These are phyloP conservation scores for Cryptococcus floricola DNA, from an alignment of 1,284 basidiomycete species.

Conservation along the genomic window DNA sequence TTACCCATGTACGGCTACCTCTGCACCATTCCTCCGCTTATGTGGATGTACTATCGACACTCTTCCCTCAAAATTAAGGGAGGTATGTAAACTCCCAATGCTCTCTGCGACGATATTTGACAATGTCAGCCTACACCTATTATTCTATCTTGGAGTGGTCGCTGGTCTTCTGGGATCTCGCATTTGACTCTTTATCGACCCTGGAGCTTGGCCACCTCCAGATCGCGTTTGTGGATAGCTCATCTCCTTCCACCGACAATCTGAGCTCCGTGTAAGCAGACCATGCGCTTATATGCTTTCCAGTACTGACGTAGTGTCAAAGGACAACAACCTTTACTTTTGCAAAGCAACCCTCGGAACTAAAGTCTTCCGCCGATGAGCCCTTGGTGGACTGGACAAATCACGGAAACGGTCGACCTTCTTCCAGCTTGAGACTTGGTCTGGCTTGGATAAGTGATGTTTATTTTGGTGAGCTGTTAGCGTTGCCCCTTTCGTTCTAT, in stretches of 20 bases:
- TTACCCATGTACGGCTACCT: constrained; percentile 57
- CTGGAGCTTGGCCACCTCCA: constrained; percentile 57
- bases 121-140: constrained; percentile 65
- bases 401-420: background rate
- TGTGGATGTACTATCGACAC: constrained; percentile 81
- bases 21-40: constrained; percentile 62
- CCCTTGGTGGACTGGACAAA: constrained; percentile 10
- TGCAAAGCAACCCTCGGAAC: background rate
- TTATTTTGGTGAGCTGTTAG: constrained; percentile 34
- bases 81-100: constrained; percentile 52
- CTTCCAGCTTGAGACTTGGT: constrained; percentile 6
- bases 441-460: constrained; percentile 41
- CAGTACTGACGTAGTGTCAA: background rate
- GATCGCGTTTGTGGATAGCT: constrained; percentile 24
- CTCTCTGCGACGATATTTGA: constrained; percentile 3
- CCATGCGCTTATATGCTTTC: background rate
- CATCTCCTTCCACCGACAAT: background rate
- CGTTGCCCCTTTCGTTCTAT: background rate
- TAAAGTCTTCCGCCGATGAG: background rate
- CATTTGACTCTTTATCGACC: constrained; percentile 67
- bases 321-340: constrained; percentile 1
- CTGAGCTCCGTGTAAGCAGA: background rate
- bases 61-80: constrained; percentile 73
- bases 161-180: constrained; percentile 71
- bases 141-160: constrained; percentile 87